phyloP scores from a whole-genome alignment of 2,329 filamentous ascomycete genomes.

The Pseudogymnoascus sp. region DNA sequence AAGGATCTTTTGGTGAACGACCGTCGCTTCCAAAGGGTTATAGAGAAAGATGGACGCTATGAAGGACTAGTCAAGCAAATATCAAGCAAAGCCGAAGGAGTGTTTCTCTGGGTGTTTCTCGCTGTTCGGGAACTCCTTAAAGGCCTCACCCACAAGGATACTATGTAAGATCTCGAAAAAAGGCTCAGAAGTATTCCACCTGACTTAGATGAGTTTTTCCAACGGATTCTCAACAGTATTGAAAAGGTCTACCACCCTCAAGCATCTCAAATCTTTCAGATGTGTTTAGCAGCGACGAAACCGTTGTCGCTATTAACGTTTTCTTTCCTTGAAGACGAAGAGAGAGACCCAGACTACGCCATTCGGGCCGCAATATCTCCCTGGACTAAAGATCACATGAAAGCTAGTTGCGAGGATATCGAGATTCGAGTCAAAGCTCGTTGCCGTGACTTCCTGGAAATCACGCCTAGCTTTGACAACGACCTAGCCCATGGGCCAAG shows the following conservation, averaged over 20 bases:
- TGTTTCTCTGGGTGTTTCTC: conserved; percentile 16
- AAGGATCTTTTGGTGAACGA: background rate
- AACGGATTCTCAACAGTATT: conserved; percentile 18
- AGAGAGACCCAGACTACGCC: background rate
- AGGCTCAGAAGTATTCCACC: conserved; percentile 18
- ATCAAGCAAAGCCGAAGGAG: background rate
- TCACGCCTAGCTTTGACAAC: background rate
- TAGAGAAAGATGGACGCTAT: background rate
- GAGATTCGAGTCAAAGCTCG: background rate
- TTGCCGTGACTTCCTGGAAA: background rate
- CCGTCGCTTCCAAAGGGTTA: background rate
- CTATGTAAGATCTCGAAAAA: conserved; percentile 16
- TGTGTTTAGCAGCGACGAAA: background rate
- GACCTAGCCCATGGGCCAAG: background rate
- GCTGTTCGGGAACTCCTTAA: conserved; percentile 10
- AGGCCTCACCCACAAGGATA: conserved; percentile 14
- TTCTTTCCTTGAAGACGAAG: background rate
- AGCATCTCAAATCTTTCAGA: conserved; percentile 14
- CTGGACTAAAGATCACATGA: background rate
- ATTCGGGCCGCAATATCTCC: background rate
- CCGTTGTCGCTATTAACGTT: background rate
- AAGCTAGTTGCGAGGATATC: background rate
- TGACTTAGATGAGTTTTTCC: conserved; percentile 20
- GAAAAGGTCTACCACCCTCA: conserved; percentile 16
- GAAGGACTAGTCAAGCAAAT: background rate